Percentiles rank a stretch among this genome's conserved stretches.
Evolutionary conservation across 176 grass and related monocot species (phyloP).

Genomic region (Zizania latifolia): DNA sequence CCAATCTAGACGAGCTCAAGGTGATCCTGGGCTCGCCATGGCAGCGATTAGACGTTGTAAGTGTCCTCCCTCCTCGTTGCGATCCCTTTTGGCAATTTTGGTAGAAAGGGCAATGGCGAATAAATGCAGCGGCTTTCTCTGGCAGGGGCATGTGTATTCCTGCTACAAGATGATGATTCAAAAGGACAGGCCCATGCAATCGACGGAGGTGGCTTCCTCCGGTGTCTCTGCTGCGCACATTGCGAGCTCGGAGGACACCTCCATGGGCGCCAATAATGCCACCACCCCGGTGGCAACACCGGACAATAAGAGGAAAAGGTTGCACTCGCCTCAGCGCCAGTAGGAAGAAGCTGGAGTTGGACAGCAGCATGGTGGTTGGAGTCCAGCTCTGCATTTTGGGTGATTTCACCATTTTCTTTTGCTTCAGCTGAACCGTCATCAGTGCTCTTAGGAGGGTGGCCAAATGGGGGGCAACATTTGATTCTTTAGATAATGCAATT

Average conservation of each 20-base stretch:
- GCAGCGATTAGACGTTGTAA: slow-evolving; percentile 64
- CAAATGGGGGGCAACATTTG: slow-evolving; percentile 20
- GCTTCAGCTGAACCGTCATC: background rate
- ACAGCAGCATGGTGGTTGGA: background rate
- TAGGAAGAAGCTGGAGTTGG: slow-evolving; percentile 40
- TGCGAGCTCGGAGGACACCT: slow-evolving; percentile 26
- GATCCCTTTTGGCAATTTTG: slow-evolving; percentile 19
- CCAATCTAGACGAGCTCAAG: slow-evolving; percentile 48
- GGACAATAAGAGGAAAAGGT: slow-evolving; percentile 59
- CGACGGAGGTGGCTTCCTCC: slow-evolving; percentile 47
- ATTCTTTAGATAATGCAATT: slow-evolving; percentile 43
- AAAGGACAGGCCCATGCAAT: slow-evolving; percentile 41
- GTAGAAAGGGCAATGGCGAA: slow-evolving; percentile 37
- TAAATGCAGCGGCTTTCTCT: slow-evolving; percentile 52
- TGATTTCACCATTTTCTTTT: slow-evolving; percentile 18
- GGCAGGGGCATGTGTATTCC: slow-evolving; percentile 81
- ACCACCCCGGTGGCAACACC: slow-evolving; percentile 29
- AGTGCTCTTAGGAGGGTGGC: slow-evolving; percentile 10
- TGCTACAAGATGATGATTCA: slow-evolving; percentile 84
- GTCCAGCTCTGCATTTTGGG: slow-evolving; percentile 26
- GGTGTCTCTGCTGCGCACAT: slow-evolving; percentile 30
- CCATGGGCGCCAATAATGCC: slow-evolving; percentile 38
- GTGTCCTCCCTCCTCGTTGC: slow-evolving; percentile 3
- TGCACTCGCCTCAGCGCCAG: slow-evolving; percentile 41
- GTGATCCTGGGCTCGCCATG: slow-evolving; percentile 38